Conservation (phyloP, 495 filamentous ascomycete genomes). For the Tuber borchii region DNA sequence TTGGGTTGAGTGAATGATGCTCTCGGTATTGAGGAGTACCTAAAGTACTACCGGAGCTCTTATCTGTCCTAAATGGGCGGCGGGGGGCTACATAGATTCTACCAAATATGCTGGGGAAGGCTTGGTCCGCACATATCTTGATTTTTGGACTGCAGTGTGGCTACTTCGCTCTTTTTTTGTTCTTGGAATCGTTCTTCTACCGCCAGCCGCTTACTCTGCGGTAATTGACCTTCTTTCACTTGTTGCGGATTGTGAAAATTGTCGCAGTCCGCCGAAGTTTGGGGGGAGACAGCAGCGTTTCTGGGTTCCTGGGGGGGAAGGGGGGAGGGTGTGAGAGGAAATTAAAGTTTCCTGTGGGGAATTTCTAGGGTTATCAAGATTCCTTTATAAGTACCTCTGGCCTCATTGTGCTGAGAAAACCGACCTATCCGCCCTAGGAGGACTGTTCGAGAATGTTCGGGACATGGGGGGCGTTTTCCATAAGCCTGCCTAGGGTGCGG, state of each 20-base stretch:
- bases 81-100: background rate
- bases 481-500: no score
- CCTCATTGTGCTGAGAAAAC: background rate
- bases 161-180: background rate
- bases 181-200: background rate
- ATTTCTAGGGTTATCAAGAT: background rate
- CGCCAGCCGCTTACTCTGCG: background rate
- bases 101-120: background rate
- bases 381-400: background rate
- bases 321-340: no score
- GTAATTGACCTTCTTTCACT: background rate
- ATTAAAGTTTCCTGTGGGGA: background rate
- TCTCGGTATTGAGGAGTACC: no score
- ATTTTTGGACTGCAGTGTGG: background rate
- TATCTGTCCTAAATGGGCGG: no score
- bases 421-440: no score
- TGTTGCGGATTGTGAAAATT: background rate
- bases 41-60: no score
- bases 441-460: no score
- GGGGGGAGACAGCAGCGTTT: no score
- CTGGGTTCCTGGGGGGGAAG: no score
- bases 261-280: background rate
- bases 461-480: no score
- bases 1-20: no score
- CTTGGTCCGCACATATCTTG: no score